These are phyloP conservation scores for Medicago ruthenica DNA, from an alignment of 306 rosid species.

Conservation along the genomic window DNA sequence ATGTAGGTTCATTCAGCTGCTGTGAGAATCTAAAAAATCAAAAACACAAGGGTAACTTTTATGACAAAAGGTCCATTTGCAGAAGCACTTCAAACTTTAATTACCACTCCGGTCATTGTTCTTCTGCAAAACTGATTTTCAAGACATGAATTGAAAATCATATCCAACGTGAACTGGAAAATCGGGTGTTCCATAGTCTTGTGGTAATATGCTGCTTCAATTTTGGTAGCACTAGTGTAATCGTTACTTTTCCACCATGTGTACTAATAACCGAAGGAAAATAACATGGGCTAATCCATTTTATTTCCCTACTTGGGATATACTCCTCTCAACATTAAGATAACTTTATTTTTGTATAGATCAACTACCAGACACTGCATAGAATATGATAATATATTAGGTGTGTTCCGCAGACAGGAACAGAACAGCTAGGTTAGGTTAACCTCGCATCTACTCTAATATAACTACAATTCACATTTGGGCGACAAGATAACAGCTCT, in stretches of 20 bases:
- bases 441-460: slow-evolving; percentile 4
- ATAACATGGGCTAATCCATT: background rate
- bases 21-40: background rate
- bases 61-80: background rate
- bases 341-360: background rate
- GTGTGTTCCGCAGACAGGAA: background rate
- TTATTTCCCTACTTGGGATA: background rate
- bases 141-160: background rate
- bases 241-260: background rate
- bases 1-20: background rate
- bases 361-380: background rate
- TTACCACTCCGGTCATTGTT: background rate
- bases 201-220: background rate
- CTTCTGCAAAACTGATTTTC: background rate
- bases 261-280: background rate
- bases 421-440: slow-evolving; percentile 3
- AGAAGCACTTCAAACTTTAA: background rate
- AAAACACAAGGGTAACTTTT: background rate
- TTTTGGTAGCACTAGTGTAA: background rate
- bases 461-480: slow-evolving; percentile 22
- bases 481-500: slow-evolving; percentile 2
- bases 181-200: background rate
- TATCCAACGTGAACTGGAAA: background rate
- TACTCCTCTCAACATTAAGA: slow-evolving; percentile 7
- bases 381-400: background rate